Evolutionary conservation across 2,329 filamentous ascomycete species (phyloP).

Genomic region (Trichoderma oligosporum): DNA sequence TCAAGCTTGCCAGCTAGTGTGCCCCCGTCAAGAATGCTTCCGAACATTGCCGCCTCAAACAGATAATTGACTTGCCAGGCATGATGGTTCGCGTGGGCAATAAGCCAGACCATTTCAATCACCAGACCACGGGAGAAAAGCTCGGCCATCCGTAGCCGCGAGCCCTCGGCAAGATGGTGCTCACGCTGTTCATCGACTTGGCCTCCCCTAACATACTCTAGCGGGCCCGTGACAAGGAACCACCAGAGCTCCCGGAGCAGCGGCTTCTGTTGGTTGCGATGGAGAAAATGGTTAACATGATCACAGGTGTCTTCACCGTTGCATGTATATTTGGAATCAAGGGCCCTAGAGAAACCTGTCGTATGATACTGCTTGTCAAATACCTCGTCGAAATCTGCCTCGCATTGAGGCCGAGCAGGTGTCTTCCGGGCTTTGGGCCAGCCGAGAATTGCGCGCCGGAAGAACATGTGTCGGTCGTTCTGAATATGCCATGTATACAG

Average conservation of each 20-base stretch:
- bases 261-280: conserved; percentile 1
- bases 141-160: conserved; percentile 23
- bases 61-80: conserved; percentile 33
- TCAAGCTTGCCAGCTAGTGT: conserved; percentile 31
- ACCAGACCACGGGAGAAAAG: conserved; percentile 24
- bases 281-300: conserved; percentile 21
- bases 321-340: conserved; percentile 20
- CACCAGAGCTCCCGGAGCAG: conserved; percentile 22
- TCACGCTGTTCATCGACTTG: conserved; percentile 21
- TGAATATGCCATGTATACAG: conserved; percentile 34
- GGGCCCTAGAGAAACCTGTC: conserved; percentile 28
- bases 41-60: conserved; percentile 35
- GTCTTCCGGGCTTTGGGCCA: conserved; percentile 30
- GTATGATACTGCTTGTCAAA: conserved; percentile 29
- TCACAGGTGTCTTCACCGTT: conserved; percentile 24
- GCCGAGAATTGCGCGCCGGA: conserved; percentile 30
- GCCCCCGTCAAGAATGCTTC: conserved; percentile 31
- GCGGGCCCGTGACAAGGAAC: conserved; percentile 20
- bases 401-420: conserved; percentile 24
- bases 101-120: conserved; percentile 23
- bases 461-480: conserved; percentile 33
- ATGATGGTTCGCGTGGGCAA: conserved; percentile 25
- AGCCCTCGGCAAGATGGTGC: conserved; percentile 19
- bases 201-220: conserved; percentile 23
- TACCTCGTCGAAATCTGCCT: conserved; percentile 32